These are phyloP conservation scores for Ascoidea rubescens DNA, from an alignment of 805 yeast species.

Conservation along the genomic window DNA sequence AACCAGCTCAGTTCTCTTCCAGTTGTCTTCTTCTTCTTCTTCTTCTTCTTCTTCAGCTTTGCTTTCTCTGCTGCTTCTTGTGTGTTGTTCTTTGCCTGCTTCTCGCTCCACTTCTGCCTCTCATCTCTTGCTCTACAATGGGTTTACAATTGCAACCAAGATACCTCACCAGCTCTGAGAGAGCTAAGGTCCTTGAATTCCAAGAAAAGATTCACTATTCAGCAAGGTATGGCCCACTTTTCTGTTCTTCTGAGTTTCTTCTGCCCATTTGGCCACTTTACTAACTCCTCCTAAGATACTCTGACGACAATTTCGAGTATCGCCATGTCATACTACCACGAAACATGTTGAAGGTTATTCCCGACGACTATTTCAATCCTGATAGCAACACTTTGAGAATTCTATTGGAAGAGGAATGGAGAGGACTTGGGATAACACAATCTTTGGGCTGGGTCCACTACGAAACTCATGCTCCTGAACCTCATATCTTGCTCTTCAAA, in stretches of 20 bases:
- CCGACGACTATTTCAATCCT: slow-evolving; percentile 84
- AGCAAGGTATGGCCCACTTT: slow-evolving; percentile 34
- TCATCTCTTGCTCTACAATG: not conserved
- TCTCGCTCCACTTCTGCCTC: too few relatives aligned
- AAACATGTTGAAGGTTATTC: slow-evolving; percentile 86
- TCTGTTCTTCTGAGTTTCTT: not conserved
- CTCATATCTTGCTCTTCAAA: slow-evolving; percentile 83
- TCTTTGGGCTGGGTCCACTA: slow-evolving; percentile 97
- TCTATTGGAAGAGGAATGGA: slow-evolving; percentile 92
- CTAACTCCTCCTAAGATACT: slow-evolving; percentile 33
- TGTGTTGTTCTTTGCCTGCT: too few relatives aligned
- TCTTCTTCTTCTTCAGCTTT: too few relatives aligned
- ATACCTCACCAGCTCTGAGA: slow-evolving; percentile 67
- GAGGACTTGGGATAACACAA: slow-evolving; percentile 95
- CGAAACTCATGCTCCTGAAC: slow-evolving; percentile 98
- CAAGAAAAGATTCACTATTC: slow-evolving; percentile 92
- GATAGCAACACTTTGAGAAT: slow-evolving; percentile 91
- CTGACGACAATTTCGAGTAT: slow-evolving; percentile 86
- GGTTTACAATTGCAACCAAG: slow-evolving; percentile 18
- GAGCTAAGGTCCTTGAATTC: slow-evolving; percentile 78
- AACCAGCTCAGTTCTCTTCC: too few relatives aligned
- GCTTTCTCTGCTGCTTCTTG: too few relatives aligned
- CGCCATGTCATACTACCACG: slow-evolving; percentile 96
- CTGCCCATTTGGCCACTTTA: not conserved
- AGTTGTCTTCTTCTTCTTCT: too few relatives aligned